A percentile compares a stretch with the other conserved stretches of the same genome.
These are phyloP conservation scores for Teratosphaeria pseudoeucalypti DNA, from an alignment of 2,329 filamentous ascomycete genomes.

Conservation along the genomic window DNA sequence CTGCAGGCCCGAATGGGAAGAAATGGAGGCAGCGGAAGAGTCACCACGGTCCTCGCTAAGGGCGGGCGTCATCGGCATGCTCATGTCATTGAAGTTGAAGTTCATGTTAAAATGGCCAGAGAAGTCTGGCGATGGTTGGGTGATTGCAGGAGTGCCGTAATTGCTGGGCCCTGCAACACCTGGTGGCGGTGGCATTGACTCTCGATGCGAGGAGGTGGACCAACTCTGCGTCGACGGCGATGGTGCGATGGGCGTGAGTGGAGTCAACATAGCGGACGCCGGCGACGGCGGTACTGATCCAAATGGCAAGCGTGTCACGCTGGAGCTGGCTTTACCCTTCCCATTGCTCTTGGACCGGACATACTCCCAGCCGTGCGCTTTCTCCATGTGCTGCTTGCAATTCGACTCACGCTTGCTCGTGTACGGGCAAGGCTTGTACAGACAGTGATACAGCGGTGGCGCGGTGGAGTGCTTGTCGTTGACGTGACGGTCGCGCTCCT, in stretches of 20 bases:
- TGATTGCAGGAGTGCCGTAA: slow-evolving; percentile 17
- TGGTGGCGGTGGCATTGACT: slow-evolving; percentile 22
- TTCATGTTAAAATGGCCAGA: slow-evolving; percentile 26
- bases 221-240: slow-evolving; percentile 33
- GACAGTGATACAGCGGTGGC: slow-evolving; percentile 74
- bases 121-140: slow-evolving; percentile 23
- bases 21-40: slow-evolving; percentile 12
- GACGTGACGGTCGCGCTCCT: slow-evolving; percentile 89
- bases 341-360: slow-evolving; percentile 87
- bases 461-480: slow-evolving; percentile 87
- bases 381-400: slow-evolving; percentile 98
- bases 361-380: slow-evolving; percentile 85
- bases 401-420: slow-evolving; percentile 93
- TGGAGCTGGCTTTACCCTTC: slow-evolving; percentile 46
- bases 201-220: slow-evolving; percentile 18
- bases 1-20: slow-evolving; percentile 33
- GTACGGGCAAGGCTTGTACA: slow-evolving; percentile 76
- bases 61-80: slow-evolving; percentile 20
- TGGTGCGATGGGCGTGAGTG: slow-evolving; percentile 26
- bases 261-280: slow-evolving; percentile 33
- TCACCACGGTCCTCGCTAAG: slow-evolving; percentile 24
- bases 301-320: slow-evolving; percentile 45
- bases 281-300: slow-evolving; percentile 55
- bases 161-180: slow-evolving; percentile 21
- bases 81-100: slow-evolving; percentile 22